Conservation (phyloP, 768 basidiomycete species). For the Pholiota molesta region DNA sequence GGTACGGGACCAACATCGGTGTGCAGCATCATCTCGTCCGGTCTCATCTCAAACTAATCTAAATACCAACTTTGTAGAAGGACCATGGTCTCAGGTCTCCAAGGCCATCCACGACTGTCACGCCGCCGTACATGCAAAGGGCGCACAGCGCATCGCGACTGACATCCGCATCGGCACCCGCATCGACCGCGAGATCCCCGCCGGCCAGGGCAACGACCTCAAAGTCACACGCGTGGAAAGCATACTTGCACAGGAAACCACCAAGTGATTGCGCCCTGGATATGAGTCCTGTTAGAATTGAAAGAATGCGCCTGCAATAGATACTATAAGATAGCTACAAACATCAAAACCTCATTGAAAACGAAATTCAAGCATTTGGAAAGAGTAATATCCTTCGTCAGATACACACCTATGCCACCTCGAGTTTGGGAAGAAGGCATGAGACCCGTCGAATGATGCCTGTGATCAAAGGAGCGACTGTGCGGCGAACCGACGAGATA, state of each 20-base stretch:
- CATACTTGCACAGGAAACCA: conserved; percentile 56
- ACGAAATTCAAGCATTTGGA: too few species aligned
- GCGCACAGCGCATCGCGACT: conserved; percentile 78
- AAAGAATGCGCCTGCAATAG: not conserved
- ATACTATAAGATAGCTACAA: too few species aligned
- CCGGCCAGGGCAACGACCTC: conserved; percentile 72
- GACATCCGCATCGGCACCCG: conserved; percentile 97
- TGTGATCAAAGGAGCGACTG: too few species aligned
- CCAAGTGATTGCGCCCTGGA: not conserved
- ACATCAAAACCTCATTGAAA: too few species aligned
- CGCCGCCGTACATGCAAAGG: conserved; percentile 78
- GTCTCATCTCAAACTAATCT: not conserved
- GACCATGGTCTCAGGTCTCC: conserved; percentile 84
- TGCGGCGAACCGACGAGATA: not conserved
- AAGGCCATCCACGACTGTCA: conserved; percentile 93
- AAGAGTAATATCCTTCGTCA: too few species aligned
- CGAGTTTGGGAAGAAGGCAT: too few species aligned
- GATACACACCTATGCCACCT: too few species aligned
- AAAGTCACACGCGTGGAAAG: conserved; percentile 85
- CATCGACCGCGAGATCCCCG: conserved; percentile 61
- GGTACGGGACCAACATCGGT: conserved; percentile 92
- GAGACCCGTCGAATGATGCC: too few species aligned
- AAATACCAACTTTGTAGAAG: conserved; percentile 47
- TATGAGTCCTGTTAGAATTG: not conserved
- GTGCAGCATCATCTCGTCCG: conserved; percentile 11